phyloP scores from a whole-genome alignment of 1,284 basidiomycete genomes.

The Leccinum subatratum region DNA sequence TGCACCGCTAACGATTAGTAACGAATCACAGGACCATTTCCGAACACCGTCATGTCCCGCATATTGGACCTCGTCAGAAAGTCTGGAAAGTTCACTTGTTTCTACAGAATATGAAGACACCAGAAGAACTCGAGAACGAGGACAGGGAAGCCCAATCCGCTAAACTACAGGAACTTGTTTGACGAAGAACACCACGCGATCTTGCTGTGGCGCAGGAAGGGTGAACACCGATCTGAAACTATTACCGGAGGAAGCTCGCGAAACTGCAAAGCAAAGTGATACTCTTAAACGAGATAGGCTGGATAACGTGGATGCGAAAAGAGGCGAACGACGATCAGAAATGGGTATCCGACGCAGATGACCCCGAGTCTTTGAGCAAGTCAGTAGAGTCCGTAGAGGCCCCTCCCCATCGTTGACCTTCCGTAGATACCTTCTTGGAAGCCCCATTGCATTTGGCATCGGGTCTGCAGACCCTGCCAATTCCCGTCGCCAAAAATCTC shows the following conservation, averaged over 20 bases:
- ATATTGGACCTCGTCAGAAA: no score
- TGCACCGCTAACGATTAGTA: no score
- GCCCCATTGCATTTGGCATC: no score
- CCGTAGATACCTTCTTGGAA: slow-evolving; percentile 81
- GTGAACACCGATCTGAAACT: slow-evolving; percentile 93
- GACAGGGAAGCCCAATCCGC: slow-evolving; percentile 94
- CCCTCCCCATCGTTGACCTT: slow-evolving; percentile 7
- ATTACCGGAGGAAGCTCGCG: slow-evolving; percentile 89
- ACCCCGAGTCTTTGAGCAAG: slow-evolving; percentile 81
- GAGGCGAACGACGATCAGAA: slow-evolving; percentile 89
- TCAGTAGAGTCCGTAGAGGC: slow-evolving; percentile 20
- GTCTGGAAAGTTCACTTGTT: slow-evolving; percentile 8
- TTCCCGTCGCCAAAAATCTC: no score
- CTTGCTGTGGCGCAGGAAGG: slow-evolving; percentile 92
- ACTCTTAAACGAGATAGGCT: slow-evolving; percentile 89
- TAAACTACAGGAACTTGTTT: slow-evolving; percentile 96
- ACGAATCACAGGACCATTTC: no score
- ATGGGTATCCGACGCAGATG: slow-evolving; percentile 88
- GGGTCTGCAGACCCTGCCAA: no score
- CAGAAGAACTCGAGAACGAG: slow-evolving; percentile 94
- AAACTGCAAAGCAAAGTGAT: slow-evolving; percentile 95
- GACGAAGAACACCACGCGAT: slow-evolving; percentile 92
- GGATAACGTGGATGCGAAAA: slow-evolving; percentile 76
- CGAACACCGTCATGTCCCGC: no score
- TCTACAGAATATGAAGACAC: slow-evolving; percentile 80